Base-by-base conservation (phyloP, 345 rosid species). In the Luvunga scandens region DNA sequence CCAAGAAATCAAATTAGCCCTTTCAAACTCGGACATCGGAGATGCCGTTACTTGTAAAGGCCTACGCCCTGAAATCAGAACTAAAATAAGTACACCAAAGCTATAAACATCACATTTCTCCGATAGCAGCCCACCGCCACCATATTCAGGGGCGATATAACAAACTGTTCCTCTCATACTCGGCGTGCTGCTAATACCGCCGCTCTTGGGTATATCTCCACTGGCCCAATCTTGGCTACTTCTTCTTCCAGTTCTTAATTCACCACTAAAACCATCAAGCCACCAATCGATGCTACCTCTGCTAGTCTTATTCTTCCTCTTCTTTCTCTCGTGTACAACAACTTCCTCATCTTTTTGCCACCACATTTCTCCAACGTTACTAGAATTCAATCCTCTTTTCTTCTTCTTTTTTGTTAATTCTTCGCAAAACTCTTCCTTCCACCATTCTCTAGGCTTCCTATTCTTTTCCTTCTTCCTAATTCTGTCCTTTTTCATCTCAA, bases 81-180 rank as follows among this genome's bases (percentile, higher is more conserved):
- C 97, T 77, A 92, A 82, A 69, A 92, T 84, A 55, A 92, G 79
- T 39, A 90, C 97, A 6, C 97, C 97, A 50, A 89, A 92, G 76
- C 97, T 92, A 48, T 92, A 92, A 10, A 92, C 89, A 78, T 92
- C 97, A 19, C 92, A 90, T 82, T 89, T 90, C 85, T 89, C 97
- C 0, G 97, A 92, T 50, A 87, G 61, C 48, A 79, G 77, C 6
- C 97, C 92, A 0, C 93, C 93, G 2, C 94, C 93, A 0, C 97
- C 93, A 62, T 88, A 92, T 79, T 92, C 97, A 7, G 97, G 97
- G 24, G 94, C 94, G 42, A 90, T 89, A 78, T 92, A 92, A 72
- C 97, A 92, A 39, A 92, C 94, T 0, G 97, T 92, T 59, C 97
- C 97, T 85, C 97, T 86, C 97, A 92, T 92, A 70, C 97, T 92